phyloP scores from a whole-genome alignment of 2,329 filamentous ascomycete species.

The Diaporthe vexans region DNA sequence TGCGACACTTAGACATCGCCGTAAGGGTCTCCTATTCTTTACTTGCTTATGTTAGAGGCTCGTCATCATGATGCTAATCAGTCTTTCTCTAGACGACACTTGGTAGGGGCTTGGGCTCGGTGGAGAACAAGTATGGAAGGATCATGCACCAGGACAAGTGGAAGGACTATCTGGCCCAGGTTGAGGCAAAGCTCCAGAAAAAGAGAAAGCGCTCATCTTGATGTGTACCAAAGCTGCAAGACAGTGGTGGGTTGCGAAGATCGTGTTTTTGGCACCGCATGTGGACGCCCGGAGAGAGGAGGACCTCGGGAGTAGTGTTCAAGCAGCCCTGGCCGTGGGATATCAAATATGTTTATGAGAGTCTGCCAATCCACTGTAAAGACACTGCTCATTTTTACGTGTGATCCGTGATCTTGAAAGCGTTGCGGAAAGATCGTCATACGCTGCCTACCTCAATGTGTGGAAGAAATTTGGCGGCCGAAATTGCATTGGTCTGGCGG shows the following conservation, averaged over 20 bases:
- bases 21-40: not conserved
- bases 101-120: conserved; percentile 22
- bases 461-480: not conserved
- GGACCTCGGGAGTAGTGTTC: not conserved
- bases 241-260: too few relatives aligned
- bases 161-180: not conserved
- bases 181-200: not conserved
- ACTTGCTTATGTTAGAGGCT: not conserved
- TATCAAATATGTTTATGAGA: not conserved
- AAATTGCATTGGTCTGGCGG: too few relatives aligned
- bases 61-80: not conserved
- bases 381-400: too few relatives aligned
- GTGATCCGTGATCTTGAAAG: not conserved
- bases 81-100: conserved; percentile 12
- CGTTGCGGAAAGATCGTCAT: too few relatives aligned
- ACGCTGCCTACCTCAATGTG: not conserved
- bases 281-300: not conserved
- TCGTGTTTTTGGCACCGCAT: not conserved
- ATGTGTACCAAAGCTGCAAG: not conserved
- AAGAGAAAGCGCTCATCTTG: too few relatives aligned
- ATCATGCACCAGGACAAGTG: conserved; percentile 10
- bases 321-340: not conserved
- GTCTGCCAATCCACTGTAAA: too few relatives aligned
- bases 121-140: conserved; percentile 39
- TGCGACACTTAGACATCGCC: conserved; percentile 18